Evolutionary conservation across 73 alveolate genomes (phyloP), one percentile per base, ranked within the genome.

Genomic region (Paramecium pentaurelia): DNA sequence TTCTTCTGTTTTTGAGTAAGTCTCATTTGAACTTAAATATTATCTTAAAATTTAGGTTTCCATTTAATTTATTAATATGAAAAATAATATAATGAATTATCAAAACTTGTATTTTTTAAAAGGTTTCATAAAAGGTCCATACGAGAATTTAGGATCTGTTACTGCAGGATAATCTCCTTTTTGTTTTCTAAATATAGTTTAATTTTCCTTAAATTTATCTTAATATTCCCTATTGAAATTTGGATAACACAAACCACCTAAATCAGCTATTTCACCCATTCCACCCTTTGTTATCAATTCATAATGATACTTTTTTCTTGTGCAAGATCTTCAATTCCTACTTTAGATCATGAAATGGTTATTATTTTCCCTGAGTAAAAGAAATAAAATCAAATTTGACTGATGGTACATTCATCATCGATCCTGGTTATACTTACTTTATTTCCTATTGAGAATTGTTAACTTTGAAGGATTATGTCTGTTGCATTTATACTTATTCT

Each of bases 231-330:
- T 80, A 36, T 80, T 80, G 30, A 80, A 80, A 28, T 80, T 80
- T 14, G 91, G 91, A 30, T 80, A 80, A 25, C 91, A 80, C 28
- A 80, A 25, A 27, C 91, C 91, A 18, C 91, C 91, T 6, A 80
- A 80, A 80, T 80, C 91, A 22, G 91, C 91, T 3, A 80, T 49
- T 36, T 80, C 91, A 4, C 91, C 91, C 91, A 80, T 80, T 42
- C 91, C 91, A 27, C 91, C 91, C 91, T 80, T 45, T 16, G 9
- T 2, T 14, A 18, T 32, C 4, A 6, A 22, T 45, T 3, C 32
- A 54, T 45, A 27, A 45, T 8, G 7, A 40, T 42, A 80, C 91
- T 49, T 80, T 80, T 47, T 80, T 80, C 49, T 45, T 80, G 16
- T 80, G 91, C 32, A 80, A 32, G 49, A 80, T 80, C 34, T 80